These are phyloP conservation scores for Quercus bicolor DNA, from an alignment of 306 rosid species.

Conservation along the genomic window DNA sequence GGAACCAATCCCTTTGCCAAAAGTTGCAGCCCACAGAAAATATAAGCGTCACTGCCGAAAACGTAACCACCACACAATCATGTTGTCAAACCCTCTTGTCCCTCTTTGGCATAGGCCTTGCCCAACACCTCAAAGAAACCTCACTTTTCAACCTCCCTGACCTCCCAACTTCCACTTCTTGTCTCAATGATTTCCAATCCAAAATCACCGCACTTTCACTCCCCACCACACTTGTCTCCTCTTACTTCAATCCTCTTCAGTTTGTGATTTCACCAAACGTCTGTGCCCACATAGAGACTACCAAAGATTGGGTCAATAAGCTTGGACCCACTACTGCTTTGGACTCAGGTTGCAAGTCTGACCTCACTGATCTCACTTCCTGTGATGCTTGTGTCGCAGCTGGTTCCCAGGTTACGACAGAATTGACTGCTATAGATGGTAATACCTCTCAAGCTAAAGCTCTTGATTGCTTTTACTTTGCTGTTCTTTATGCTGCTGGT, in stretches of 20 bases:
- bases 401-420: constrained; percentile 34
- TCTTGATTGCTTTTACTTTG: constrained; percentile 47
- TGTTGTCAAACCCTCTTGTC: constrained; percentile 68
- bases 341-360: constrained; percentile 48
- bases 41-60: not conserved
- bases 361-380: constrained; percentile 47
- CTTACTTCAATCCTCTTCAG: constrained; percentile 59
- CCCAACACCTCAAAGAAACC: constrained; percentile 66
- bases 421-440: constrained; percentile 48
- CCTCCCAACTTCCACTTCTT: constrained; percentile 47
- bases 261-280: constrained; percentile 49
- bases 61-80: not conserved
- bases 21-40: not conserved
- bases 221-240: constrained; percentile 25
- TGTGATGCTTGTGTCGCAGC: constrained; percentile 68
- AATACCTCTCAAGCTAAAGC: constrained; percentile 43
- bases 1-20: constrained; percentile 61
- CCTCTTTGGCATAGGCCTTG: constrained; percentile 49
- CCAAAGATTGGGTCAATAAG: constrained; percentile 52
- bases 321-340: constrained; percentile 46
- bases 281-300: constrained; percentile 55
- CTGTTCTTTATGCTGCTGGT: constrained; percentile 86
- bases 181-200: constrained; percentile 63
- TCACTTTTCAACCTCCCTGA: constrained; percentile 61
- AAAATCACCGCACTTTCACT: constrained; percentile 48